phyloP scores from a whole-genome alignment of 495 filamentous ascomycete genomes.

The Penicillium canariense region DNA sequence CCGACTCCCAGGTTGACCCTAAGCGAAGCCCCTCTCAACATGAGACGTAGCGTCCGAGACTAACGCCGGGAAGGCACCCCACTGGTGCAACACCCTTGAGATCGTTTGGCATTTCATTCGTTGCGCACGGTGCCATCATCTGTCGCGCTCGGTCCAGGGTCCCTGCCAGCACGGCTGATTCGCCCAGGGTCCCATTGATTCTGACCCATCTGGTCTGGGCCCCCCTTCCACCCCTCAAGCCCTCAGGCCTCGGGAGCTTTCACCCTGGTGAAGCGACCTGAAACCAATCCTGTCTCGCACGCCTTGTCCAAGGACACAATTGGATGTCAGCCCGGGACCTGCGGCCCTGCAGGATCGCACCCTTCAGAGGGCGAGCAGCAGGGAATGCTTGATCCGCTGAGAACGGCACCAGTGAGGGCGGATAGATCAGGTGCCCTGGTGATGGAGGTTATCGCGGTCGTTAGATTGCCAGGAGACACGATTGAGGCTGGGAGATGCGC shows the following conservation, averaged over 20 bases:
- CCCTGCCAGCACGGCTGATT: conserved; percentile 10
- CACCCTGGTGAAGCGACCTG: conserved; percentile 10
- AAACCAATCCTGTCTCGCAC: conserved; percentile 6
- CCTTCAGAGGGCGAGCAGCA: neutral
- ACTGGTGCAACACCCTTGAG: conserved; percentile 10
- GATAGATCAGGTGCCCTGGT: neutral
- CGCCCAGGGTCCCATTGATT: conserved; percentile 7
- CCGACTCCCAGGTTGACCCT: neutral
- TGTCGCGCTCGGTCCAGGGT: conserved; percentile 4
- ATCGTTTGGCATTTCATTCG: conserved; percentile 12
- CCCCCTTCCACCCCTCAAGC: neutral
- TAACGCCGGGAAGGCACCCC: conserved; percentile 15
- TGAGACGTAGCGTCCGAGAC: conserved; percentile 29
- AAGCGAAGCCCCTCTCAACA: conserved; percentile 8
- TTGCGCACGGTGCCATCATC: conserved; percentile 7
- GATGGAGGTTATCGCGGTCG: neutral
- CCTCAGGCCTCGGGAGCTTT: neutral
- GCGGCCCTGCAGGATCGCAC: neutral
- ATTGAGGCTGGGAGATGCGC: too few relatives aligned
- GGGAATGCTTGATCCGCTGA: neutral
- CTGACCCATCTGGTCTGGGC: neutral
- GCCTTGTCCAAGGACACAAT: neutral
- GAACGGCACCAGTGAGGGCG: neutral
- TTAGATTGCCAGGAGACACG: neutral
- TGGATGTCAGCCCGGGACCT: too few relatives aligned